A percentile compares a stretch with the other conserved stretches of the same genome.
These are phyloP conservation scores for Fusarium goolgardi DNA, from an alignment of 2,329 filamentous ascomycete genomes.

Conservation along the genomic window DNA sequence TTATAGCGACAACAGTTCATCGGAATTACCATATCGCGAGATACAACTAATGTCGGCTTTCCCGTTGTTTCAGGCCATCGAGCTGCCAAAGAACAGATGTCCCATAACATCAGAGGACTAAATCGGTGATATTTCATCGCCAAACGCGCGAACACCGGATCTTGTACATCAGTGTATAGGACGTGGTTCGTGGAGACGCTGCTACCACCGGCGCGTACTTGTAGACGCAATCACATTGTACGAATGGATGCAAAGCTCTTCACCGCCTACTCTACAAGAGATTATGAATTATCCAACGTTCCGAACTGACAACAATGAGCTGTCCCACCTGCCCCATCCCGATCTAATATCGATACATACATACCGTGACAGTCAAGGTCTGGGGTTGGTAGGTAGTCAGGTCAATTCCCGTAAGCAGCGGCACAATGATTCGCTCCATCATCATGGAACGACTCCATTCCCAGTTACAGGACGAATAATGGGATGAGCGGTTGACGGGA, in stretches of 20 bases:
- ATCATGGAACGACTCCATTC: constrained; percentile 23
- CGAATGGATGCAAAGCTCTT: constrained; percentile 33
- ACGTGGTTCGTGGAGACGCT: constrained; percentile 35
- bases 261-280: constrained; percentile 33
- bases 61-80: constrained; percentile 5
- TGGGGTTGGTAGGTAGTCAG: constrained; percentile 29
- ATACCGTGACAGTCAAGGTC: constrained; percentile 27
- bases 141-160: background rate
- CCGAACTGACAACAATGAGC: constrained; percentile 4
- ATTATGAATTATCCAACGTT: constrained; percentile 2
- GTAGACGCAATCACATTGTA: constrained; percentile 32
- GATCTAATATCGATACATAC: constrained; percentile 32
- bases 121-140: too few relatives aligned
- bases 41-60: constrained; percentile 7
- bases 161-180: background rate
- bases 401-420: constrained; percentile 3
- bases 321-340: constrained; percentile 21
- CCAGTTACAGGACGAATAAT: constrained; percentile 26
- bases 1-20: constrained; percentile 23
- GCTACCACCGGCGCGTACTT: constrained; percentile 33
- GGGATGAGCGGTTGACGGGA: constrained; percentile 35
- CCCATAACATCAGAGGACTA: background rate
- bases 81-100: background rate
- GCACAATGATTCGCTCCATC: constrained; percentile 14
- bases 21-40: constrained; percentile 2